Evolutionary conservation across 305 asterid genomes (phyloP).

Genomic region (Euphrasia arctica): DNA sequence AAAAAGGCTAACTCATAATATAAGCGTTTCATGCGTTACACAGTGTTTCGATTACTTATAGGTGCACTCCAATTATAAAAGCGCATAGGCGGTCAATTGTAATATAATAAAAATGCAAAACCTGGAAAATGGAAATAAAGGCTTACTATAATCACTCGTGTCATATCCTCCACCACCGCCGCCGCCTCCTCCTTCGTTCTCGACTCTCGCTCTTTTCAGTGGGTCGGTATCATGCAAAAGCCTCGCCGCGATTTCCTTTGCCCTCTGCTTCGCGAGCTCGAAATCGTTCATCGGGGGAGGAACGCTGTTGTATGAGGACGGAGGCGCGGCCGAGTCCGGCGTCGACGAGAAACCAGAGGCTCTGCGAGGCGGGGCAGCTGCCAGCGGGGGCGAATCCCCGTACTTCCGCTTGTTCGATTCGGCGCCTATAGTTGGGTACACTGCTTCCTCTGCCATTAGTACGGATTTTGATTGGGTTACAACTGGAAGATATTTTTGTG

Average conservation of each 20-base stretch:
- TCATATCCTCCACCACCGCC: constrained; percentile 51
- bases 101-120: not conserved
- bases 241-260: constrained; percentile 80
- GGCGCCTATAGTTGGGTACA: constrained; percentile 34
- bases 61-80: not conserved
- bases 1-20: not conserved
- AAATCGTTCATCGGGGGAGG: constrained; percentile 69
- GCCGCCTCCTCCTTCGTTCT: constrained; percentile 52
- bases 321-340: constrained; percentile 38
- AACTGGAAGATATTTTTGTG: not conserved
- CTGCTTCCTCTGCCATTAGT: constrained; percentile 40
- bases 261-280: constrained; percentile 83
- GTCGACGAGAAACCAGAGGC: constrained; percentile 55
- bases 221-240: constrained; percentile 55
- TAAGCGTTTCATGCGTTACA: not conserved
- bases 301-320: constrained; percentile 49
- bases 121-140: not conserved
- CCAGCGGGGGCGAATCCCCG: constrained; percentile 61
- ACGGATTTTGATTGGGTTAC: constrained; percentile 4
- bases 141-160: constrained; percentile 36
- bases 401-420: constrained; percentile 64
- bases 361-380: constrained; percentile 35
- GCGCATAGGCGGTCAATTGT: not conserved
- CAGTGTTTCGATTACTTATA: no score
- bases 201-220: constrained; percentile 63